Conservation (phyloP, 1,139 yeast genomes). For the Trichomonascaceae sp. region DNA sequence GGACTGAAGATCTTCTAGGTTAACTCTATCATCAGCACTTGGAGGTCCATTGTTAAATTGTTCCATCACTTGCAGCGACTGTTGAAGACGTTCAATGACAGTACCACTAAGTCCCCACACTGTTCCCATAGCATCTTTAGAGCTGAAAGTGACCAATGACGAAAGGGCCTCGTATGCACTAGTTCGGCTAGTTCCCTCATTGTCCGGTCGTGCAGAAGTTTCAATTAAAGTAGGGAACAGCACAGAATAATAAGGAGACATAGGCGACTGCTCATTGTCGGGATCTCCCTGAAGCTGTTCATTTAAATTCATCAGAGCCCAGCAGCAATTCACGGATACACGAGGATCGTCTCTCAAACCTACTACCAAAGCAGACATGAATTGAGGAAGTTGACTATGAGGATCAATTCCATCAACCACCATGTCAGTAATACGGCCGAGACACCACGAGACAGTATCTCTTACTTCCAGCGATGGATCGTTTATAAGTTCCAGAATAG, state of each 20-base stretch:
- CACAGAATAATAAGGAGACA: constrained; percentile 66
- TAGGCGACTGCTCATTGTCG: constrained; percentile 47
- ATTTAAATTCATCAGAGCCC: constrained; percentile 88
- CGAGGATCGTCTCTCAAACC: constrained; percentile 89
- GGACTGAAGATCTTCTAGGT: constrained; percentile 83
- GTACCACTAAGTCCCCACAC: constrained; percentile 72
- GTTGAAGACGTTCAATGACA: constrained; percentile 64
- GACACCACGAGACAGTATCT: constrained; percentile 98
- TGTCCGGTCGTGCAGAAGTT: constrained; percentile 65
- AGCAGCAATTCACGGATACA: constrained; percentile 91
- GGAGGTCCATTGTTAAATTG: constrained; percentile 27
- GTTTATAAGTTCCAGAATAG: constrained; percentile 64
- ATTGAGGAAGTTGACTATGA: constrained; percentile 56
- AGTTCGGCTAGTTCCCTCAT: constrained; percentile 85
- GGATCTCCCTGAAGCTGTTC: constrained; percentile 73
- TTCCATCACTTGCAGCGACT: constrained; percentile 52
- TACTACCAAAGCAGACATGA: constrained; percentile 62
- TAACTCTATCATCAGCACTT: constrained; percentile 59
- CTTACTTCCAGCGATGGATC: constrained; percentile 80
- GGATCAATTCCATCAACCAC: constrained; percentile 73
- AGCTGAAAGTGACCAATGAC: constrained; percentile 68
- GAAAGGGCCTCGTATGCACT: constrained; percentile 94
- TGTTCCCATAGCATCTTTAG: constrained; percentile 61
- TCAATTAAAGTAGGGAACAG: constrained; percentile 66
- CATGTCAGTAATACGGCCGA: constrained; percentile 90